These are phyloP conservation scores for Botrytis fragariae DNA, from an alignment of 2,329 filamentous ascomycete species.

Conservation along the genomic window DNA sequence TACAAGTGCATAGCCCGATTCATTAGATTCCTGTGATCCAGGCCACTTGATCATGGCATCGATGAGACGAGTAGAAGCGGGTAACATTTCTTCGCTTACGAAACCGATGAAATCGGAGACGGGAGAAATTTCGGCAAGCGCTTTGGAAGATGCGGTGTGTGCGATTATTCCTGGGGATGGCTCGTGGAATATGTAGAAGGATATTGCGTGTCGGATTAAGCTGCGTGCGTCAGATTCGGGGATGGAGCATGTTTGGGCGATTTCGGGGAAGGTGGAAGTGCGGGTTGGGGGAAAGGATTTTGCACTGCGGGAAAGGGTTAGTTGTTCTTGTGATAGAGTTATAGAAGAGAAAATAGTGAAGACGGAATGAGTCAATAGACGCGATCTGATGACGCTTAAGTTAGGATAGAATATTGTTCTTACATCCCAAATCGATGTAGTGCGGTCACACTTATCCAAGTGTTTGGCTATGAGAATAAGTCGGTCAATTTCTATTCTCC, in stretches of 20 bases:
- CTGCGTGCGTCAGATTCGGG: conserved; percentile 25
- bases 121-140: conserved; percentile 8
- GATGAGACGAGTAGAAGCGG: conserved; percentile 9
- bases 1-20: conserved; percentile 15
- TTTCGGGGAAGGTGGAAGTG: not conserved
- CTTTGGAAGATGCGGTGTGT: conserved; percentile 18
- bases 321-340: not conserved
- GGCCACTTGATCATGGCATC: conserved; percentile 24
- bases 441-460: not conserved
- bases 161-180: conserved; percentile 15
- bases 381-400: not conserved
- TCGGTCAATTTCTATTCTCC: not conserved
- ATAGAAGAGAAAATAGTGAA: not conserved
- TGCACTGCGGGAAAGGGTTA: not conserved
- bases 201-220: conserved; percentile 53
- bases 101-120: conserved; percentile 9
- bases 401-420: not conserved
- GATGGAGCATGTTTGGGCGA: not conserved
- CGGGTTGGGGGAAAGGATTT: too few species aligned
- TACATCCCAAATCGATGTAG: not conserved
- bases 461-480: not conserved
- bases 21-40: conserved; percentile 17
- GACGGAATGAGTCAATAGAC: not conserved
- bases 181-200: conserved; percentile 44
- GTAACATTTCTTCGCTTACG: conserved; percentile 17